A percentile compares a stretch with the other conserved stretches of the same genome.
Evolutionary conservation across 768 basidiomycete species (phyloP).

Genomic region (Neoboletus subvelutipes): DNA sequence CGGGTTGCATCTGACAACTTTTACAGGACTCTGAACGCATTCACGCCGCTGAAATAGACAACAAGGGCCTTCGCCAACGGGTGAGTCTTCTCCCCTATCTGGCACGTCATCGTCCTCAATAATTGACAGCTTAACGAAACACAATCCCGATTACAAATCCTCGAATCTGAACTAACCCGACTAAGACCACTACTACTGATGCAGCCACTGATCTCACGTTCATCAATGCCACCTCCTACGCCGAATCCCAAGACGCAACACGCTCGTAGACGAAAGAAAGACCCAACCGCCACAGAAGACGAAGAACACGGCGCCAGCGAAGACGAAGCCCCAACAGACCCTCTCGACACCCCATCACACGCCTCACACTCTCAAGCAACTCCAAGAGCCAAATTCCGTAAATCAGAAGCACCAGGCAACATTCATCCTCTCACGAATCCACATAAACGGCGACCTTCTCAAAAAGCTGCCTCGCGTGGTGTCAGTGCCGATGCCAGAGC

Average conservation of each 20-base stretch:
- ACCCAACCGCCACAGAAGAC: constrained; percentile 24
- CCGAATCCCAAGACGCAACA: constrained; percentile 22
- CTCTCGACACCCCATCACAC: constrained; percentile 18
- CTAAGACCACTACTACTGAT: constrained; percentile 69
- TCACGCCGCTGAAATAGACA: constrained; percentile 57
- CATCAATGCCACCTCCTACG: constrained; percentile 20
- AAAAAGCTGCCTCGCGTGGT: constrained; percentile 30
- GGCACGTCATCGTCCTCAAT: constrained; percentile 5
- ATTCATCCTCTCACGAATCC: constrained; percentile 7
- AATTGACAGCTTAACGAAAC: constrained; percentile 54
- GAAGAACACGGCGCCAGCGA: constrained; percentile 26
- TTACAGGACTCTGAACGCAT: constrained; percentile 57
- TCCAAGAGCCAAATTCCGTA: constrained; percentile 23
- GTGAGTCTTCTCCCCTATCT: constrained; percentile 35
- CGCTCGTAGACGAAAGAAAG: constrained; percentile 30
- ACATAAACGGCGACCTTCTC: constrained; percentile 28
- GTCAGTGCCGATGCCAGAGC: constrained; percentile 62
- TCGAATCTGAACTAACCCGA: constrained; percentile 64
- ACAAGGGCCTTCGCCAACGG: constrained; percentile 57
- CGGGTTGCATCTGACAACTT: constrained; percentile 14
- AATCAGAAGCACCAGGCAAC: constrained; percentile 17
- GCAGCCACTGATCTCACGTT: constrained; percentile 45
- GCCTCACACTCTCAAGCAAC: constrained; percentile 17
- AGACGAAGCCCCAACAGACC: constrained; percentile 26
- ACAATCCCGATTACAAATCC: constrained; percentile 48